Base-by-base conservation (phyloP, 371 early-diverging fungal species). In the Mortierella sp. region DNA sequence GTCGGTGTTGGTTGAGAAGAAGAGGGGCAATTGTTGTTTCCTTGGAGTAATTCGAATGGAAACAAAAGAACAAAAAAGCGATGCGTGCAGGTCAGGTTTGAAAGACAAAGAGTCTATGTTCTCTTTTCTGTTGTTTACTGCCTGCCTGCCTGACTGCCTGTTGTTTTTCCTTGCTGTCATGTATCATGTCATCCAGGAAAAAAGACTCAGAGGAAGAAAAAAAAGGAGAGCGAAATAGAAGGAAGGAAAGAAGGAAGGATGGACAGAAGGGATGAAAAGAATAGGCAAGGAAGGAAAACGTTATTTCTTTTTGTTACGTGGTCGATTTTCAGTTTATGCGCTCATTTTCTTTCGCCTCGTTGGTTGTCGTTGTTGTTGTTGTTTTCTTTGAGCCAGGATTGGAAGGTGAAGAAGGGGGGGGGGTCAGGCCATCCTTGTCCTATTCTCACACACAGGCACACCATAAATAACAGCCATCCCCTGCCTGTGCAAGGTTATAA, bases 251-350 rank as follows among this genome's bases (percentile, higher is more conserved):
- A 26, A 10, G 57, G 31, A 71, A 5, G 24, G 13, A 24, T 34
- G 19, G 28, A 4, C 2, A 3, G 34, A 44, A 28, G 71, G 44
- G 48, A 31, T 16, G 6, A 26, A 16, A 38, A 34, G 34, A 34
- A 42, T 42, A 21, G 14, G 63, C 24, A 68, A 68, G 38, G 68
- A 38, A 42, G 14, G 38, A 38, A 38, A 63, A 38, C 65, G 42
- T 38, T 65, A 63, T 63, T 38, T 65, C 21, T 9, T 70, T 7
- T 70, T 70, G 45, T 44, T 45, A 28, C 3, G 26, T 71, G n/a
- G 42, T 71, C 47, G 44, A 71, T 48, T 48, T 48, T 70, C 42
- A 44, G 42, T 70, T 34, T 34, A 73, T 42, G 73, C 48, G 44
- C 73, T 52, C 57, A 31, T 57, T 34, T 58, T 45, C 44, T 34